These are phyloP conservation scores for Linaria vulgaris DNA, from an alignment of 257 asterid species.

Conservation along the genomic window DNA sequence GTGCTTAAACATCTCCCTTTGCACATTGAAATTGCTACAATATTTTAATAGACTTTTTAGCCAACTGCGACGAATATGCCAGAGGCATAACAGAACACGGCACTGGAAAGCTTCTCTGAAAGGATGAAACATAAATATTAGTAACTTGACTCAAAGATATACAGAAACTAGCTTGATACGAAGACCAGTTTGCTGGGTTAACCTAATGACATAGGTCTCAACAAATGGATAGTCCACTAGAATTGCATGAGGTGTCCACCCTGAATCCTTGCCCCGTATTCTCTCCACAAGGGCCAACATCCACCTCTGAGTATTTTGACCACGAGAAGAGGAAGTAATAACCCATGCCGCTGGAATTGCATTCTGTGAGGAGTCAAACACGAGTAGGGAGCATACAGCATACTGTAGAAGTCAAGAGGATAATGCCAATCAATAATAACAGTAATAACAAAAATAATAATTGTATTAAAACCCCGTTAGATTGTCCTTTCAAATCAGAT, in stretches of 20 bases:
- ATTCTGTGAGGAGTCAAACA: constrained; percentile 42
- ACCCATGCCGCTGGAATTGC: constrained; percentile 53
- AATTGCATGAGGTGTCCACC: constrained; percentile 49
- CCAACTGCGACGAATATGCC: constrained; percentile 56
- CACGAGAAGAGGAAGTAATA: constrained; percentile 33
- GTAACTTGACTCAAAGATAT: neutral
- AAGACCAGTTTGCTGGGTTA: constrained; percentile 13
- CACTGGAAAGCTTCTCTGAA: constrained; percentile 47
- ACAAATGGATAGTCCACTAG: constrained; percentile 44
- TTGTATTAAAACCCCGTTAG: neutral
- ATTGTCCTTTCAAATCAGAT: constrained; percentile 13
- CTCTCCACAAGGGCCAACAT: constrained; percentile 38
- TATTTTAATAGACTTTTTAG: constrained; percentile 40
- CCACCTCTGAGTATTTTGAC: constrained; percentile 39
- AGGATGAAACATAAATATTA: constrained; percentile 9
- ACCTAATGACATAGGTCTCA: constrained; percentile 39
- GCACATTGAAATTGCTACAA: constrained; percentile 42
- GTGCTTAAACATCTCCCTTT: constrained; percentile 53
- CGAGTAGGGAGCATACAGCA: constrained; percentile 40
- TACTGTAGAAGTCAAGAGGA: constrained; percentile 33
- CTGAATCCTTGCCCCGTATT: constrained; percentile 39
- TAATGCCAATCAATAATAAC: neutral
- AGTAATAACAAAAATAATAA: neutral
- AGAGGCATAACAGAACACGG: constrained; percentile 43
- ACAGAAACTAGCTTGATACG: neutral